Base-by-base conservation (phyloP, 1,284 basidiomycete species). In the Hemileia vastatrix region DNA sequence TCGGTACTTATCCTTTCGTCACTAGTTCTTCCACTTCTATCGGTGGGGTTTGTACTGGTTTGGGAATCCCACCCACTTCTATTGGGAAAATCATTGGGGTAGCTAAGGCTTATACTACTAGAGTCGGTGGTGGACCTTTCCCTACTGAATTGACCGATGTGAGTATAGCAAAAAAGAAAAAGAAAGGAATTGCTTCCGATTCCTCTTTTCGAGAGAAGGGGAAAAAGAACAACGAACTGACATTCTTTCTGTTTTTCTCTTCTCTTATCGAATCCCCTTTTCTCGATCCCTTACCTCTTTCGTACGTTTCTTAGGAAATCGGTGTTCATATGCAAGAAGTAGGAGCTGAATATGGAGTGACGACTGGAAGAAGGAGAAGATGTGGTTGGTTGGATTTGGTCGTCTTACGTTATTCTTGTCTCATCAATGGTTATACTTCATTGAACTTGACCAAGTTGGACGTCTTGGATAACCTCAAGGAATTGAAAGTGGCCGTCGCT, bases 361-460 rank as follows among this genome's bases (percentile, higher is more conserved):
- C 91, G 3, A 98, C 94, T 0, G 94, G 94, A 24, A 84, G 94
- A 40, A 81, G 88, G 57, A 83, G 94, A 66, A 86, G 95, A 60
- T 93, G 91, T 76, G 94, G 94, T 24, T 98, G 95, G 95, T 84
- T 98, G 55, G 95, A 98, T 78, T 81, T 97, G 21, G 90, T 96
- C 65, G 91, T 96, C 61, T 83, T 97, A 81, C 86, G 85, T 75
- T 88, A 97, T 78, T 97, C 94, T 27, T 85, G 82, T 73, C 79
- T 90, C 67, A 90, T 98, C 82, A 98, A 98, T 78, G 94, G 94
- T 48, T 98, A 97, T 78, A 91, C 94, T 71, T 77, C 80, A 62
- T 80, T 97, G 69, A 98, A 98, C 79, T 81, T 98, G 69, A 98
- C 94, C 66, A 98, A 98, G 77, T 84, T 98, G 63, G 94, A 98